Conservation (phyloP, 805 yeast species). For the Candida patagonica region DNA sequence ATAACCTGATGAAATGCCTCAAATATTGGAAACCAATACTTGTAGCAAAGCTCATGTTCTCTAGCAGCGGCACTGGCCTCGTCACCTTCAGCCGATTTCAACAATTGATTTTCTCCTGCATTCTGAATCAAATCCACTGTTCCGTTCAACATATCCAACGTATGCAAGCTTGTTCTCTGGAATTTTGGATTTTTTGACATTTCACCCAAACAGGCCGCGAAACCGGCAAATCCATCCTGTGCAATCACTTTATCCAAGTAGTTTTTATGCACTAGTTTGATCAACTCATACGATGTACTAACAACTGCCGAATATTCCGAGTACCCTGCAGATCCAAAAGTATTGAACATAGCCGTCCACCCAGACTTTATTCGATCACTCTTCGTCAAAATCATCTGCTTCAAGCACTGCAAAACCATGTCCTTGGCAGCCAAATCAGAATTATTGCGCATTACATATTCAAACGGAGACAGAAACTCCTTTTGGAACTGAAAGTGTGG, state of each 20-base stretch:
- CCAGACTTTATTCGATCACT: conserved; percentile 77
- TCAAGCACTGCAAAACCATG: conserved; percentile 82
- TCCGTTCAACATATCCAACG: conserved; percentile 62
- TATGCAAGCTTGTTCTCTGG: conserved; percentile 71
- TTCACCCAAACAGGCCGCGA: conserved; percentile 68
- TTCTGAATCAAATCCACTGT: conserved; percentile 44
- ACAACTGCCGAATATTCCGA: conserved; percentile 43
- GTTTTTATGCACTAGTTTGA: conserved; percentile 50
- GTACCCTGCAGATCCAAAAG: conserved; percentile 64
- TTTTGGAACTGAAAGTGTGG: conserved; percentile 93
- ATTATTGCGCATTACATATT: conserved; percentile 63
- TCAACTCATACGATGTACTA: conserved; percentile 51
- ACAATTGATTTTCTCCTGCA: conserved; percentile 1
- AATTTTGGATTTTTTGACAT: conserved; percentile 76
- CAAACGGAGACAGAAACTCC: conserved; percentile 87
- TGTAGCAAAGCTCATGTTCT: conserved; percentile 18
- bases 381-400: conserved; percentile 73
- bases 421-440: conserved; percentile 64
- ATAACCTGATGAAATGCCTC: conserved; percentile 79
- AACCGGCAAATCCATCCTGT: conserved; percentile 58
- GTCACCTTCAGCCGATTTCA: conserved; percentile 18
- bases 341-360: conserved; percentile 83
- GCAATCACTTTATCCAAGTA: conserved; percentile 52
- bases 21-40: conserved; percentile 80
- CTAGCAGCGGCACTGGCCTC: conserved; percentile 10